Conservation (phyloP, 2,329 filamentous ascomycete genomes). For the Blastomyces emzantsi region DNA sequence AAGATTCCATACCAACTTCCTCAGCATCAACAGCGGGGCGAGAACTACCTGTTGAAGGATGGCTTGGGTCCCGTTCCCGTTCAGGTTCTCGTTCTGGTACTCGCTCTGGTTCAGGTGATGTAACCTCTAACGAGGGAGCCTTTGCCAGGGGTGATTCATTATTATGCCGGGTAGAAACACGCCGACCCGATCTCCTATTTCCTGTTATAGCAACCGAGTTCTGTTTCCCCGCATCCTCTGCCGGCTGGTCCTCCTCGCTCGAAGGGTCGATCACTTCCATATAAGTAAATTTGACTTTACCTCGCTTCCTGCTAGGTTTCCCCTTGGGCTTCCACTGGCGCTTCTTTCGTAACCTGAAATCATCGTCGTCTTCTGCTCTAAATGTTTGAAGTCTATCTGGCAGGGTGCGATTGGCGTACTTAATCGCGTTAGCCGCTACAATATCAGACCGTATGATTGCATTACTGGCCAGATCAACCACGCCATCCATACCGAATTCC, state of each 20-base stretch:
- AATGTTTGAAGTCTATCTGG: background rate
- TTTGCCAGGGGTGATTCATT: background rate
- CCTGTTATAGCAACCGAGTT: background rate
- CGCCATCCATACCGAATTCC: background rate
- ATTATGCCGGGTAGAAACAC: background rate
- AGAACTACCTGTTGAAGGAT: background rate
- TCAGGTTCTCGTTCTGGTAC: background rate
- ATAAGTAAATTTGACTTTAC: background rate
- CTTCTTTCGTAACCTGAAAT: conserved; percentile 4
- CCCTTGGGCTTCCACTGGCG: background rate
- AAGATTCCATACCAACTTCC: background rate
- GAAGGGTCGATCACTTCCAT: background rate
- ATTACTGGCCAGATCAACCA: background rate
- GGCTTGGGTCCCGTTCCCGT: background rate
- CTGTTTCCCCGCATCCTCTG: background rate
- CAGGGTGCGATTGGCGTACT: background rate
- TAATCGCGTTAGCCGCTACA: background rate
- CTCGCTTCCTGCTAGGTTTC: background rate
- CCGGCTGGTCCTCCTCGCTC: background rate
- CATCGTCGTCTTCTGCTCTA: background rate
- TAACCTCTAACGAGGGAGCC: background rate
- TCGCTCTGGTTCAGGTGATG: background rate
- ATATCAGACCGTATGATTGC: conserved; percentile 7
- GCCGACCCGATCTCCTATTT: background rate
- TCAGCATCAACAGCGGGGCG: background rate